These are phyloP conservation scores for Botryotinia globosa DNA, from an alignment of 2,329 filamentous ascomycete genomes.

Conservation along the genomic window DNA sequence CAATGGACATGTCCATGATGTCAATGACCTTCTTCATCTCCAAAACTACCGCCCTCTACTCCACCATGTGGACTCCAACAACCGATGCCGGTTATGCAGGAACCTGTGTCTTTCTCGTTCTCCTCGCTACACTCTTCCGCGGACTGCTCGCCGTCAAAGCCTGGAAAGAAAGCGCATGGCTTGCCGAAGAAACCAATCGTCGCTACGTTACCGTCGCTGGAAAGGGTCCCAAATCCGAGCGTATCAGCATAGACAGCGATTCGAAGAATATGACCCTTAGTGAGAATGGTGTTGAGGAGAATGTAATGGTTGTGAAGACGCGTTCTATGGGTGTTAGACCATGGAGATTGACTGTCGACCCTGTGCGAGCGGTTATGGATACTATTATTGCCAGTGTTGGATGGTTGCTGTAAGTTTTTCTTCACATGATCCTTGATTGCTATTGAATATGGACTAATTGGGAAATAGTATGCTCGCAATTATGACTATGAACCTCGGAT, in stretches of 20 bases:
- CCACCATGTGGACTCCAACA: conserved; percentile 69
- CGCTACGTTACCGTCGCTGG: conserved; percentile 73
- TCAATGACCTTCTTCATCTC: conserved; percentile 63
- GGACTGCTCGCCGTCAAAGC: conserved; percentile 69
- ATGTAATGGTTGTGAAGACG: conserved; percentile 69
- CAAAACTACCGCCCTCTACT: conserved; percentile 63
- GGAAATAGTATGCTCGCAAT: conserved; percentile 77
- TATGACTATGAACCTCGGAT: conserved; percentile 86
- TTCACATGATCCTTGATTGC: conserved; percentile 1
- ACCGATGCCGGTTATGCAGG: conserved; percentile 73
- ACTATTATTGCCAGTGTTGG: conserved; percentile 72
- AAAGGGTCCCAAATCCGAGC: conserved; percentile 43
- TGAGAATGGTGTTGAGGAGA: conserved; percentile 77
- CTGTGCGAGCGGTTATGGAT: conserved; percentile 68
- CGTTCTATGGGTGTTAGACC: conserved; percentile 55
- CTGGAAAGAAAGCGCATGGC: conserved; percentile 62
- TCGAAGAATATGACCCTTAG: conserved; percentile 66
- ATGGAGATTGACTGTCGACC: conserved; percentile 79
- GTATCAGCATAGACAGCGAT: conserved; percentile 45
- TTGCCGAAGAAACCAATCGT: conserved; percentile 67
- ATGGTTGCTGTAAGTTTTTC: conserved; percentile 75
- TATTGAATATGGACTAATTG: conserved; percentile 19
- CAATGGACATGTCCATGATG: conserved; percentile 47
- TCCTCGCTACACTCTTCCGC: conserved; percentile 69
- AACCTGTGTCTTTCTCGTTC: conserved; percentile 86